Base-by-base conservation (phyloP, 345 rosid species). In the Rhizophora apiculata region DNA sequence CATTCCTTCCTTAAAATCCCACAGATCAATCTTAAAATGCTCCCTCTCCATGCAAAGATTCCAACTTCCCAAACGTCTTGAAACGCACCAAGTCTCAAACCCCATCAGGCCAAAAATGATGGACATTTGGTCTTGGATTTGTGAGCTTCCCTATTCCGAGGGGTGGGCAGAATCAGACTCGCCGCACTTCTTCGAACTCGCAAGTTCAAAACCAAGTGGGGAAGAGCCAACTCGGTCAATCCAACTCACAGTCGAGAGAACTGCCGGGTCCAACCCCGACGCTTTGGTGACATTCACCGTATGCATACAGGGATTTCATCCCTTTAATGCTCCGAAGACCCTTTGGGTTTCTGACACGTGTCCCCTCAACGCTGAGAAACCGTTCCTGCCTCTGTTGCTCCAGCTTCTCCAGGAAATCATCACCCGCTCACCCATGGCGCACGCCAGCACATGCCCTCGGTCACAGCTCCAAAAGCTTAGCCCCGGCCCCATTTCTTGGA, bases 91-190 rank as follows among this genome's bases (percentile, higher is more conserved):
- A 64, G 16, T 34, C 46, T 16, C 48, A 5, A 8, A 29, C 22
- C 36, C 4, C 61, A 31, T 19, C 29, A 49, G 2, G 30, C 60
- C 22, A 26, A 30, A 22, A 65, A 8, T 82, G 81, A 75, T 88
- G 83, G 87, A 88, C 62, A 70, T 89, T 3, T 93, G 98, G 98
- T 85, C 93, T 3, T 93, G 97, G 96, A 84, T 93, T 46, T 86
- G 83, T 55, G 84, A 81, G 68, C 84, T 91, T 2, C 85, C 80
- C 11, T 68, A 69, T 73, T 76, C 78, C 6, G 71, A 62, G 8
- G 70, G 76, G 56, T 79, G 79, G 77, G 20, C 20, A 4, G 82
- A 73, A 18, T 82, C 88, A 18, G 73, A 74, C 60, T 72, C 87
- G 15, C 52, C 76, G 0, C 73, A 54, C 9, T 39, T 64, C 68